Conservation (phyloP, 2,329 filamentous ascomycete genomes). For the Nemania sp. region DNA sequence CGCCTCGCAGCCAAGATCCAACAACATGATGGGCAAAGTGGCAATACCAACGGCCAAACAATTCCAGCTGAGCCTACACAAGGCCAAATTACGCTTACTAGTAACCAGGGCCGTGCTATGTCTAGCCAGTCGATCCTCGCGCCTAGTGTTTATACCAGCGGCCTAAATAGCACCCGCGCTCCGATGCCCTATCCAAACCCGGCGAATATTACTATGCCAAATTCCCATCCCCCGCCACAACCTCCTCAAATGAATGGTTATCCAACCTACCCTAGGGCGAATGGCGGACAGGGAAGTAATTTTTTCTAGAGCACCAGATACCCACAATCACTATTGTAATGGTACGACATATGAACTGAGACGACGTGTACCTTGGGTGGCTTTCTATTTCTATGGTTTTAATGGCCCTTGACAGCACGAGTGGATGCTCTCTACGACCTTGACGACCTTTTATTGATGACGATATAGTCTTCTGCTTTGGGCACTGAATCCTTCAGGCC, state of each 20-base stretch:
- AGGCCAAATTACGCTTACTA: constrained; percentile 65
- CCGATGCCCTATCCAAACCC: constrained; percentile 53
- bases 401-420: constrained; percentile 48
- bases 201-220: constrained; percentile 50
- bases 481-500: constrained; percentile 39
- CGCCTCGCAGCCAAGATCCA: constrained; percentile 92
- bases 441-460: constrained; percentile 46
- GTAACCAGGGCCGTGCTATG: constrained; percentile 58
- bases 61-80: constrained; percentile 66
- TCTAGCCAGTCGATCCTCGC: constrained; percentile 56
- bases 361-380: constrained; percentile 44
- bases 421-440: constrained; percentile 50
- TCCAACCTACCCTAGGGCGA: constrained; percentile 47
- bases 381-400: constrained; percentile 44
- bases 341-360: constrained; percentile 50
- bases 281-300: constrained; percentile 39
- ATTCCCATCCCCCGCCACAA: constrained; percentile 45
- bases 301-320: constrained; percentile 49
- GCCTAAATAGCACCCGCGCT: constrained; percentile 51
- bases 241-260: constrained; percentile 48
- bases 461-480: constrained; percentile 41
- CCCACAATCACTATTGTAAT: constrained; percentile 45
- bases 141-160: constrained; percentile 51
- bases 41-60: constrained; percentile 61
- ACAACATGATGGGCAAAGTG: constrained; percentile 63